Base-by-base conservation (phyloP, 1,284 basidiomycete genomes). In the Ustilago hordei region DNA sequence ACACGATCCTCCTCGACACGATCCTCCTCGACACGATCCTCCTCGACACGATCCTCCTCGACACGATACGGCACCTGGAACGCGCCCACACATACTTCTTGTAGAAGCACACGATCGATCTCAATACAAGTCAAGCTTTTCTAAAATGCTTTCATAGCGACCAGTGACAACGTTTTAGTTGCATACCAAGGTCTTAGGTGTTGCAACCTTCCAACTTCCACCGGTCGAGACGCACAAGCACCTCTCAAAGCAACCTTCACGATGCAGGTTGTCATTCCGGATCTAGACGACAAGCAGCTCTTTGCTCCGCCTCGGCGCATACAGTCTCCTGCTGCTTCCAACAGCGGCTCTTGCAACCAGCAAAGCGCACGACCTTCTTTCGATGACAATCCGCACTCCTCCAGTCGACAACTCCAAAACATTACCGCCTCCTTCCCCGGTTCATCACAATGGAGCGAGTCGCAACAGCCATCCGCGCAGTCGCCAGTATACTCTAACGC, bases 251-350 rank as follows among this genome's bases (percentile, higher is more conserved):
- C 43, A 19, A n/a, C 7, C 1, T 19, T 34, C 59, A 62, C 38
- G n/a, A 78, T 78, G 72, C 83, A 85, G 73, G 81, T 85, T 47
- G 77, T 82, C 41, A 84, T 85, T 28, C 84, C 84, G 1, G 84
- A 85, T 63, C 65, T 85, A 39, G 84, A 85, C 53, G 83, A 81
- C 35, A 82, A 82, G 50, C 69, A 82, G 52, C 41, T 69, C 28
- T 70, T 80, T 32, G 69, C 63, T 28, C 75, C 69, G n/a, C 63
- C 66, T 19, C 70, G 70, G 13, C 55, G 60, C 4, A 54, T 61
- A 23, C 63, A 75, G n/a, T 67, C 80, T 15, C 68, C 70, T 1
- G 34, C 70, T 13, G 69, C 54, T 12, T 61, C 68, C 13, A 61
- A 62, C 28, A n/a, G 34, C 28, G 57, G 50, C 57, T 62, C 65